These are phyloP conservation scores for Ogataea polymorpha DNA, from an alignment of 805 yeast genomes.

Conservation along the genomic window DNA sequence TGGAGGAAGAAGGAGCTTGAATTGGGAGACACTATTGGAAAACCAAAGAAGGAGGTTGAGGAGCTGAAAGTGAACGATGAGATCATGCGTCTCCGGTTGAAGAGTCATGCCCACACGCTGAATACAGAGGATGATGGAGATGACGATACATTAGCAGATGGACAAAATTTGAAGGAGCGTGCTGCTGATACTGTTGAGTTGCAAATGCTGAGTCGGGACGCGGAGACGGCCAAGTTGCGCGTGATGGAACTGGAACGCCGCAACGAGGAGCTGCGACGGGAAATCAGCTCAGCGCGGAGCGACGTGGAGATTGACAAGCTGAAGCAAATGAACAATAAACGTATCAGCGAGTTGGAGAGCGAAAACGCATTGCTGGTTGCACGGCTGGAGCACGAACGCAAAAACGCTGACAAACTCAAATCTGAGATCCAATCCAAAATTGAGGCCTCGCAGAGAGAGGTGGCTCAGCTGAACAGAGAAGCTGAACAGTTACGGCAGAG, in stretches of 20 bases:
- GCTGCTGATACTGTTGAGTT: slow-evolving; percentile 48
- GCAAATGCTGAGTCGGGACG: slow-evolving; percentile 69
- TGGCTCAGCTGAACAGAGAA: slow-evolving; percentile 47
- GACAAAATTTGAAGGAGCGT: slow-evolving; percentile 18
- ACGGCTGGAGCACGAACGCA: slow-evolving; percentile 50
- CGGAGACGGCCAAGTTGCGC: slow-evolving; percentile 66
- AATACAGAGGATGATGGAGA: slow-evolving; percentile 28
- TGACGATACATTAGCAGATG: slow-evolving; percentile 4
- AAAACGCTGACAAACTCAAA: slow-evolving; percentile 23
- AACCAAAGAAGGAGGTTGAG: slow-evolving; percentile 52
- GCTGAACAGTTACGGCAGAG: slow-evolving; percentile 46
- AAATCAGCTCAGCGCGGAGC: slow-evolving; percentile 53
- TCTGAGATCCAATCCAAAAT: slow-evolving; percentile 29
- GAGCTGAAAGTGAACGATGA: slow-evolving; percentile 65
- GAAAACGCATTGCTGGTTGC: slow-evolving; percentile 66
- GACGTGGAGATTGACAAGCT: slow-evolving; percentile 42
- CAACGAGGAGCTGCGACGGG: slow-evolving; percentile 69
- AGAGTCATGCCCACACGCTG: slow-evolving; percentile 44
- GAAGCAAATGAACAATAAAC: slow-evolving; percentile 41
- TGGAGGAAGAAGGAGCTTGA: slow-evolving; percentile 62
- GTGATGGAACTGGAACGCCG: slow-evolving; percentile 70
- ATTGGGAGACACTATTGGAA: slow-evolving; percentile 47
- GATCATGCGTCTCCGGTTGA: slow-evolving; percentile 57
- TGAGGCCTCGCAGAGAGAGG: slow-evolving; percentile 43
- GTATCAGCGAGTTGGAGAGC: slow-evolving; percentile 56